These are phyloP conservation scores for Sophora flavescens DNA, from an alignment of 306 rosid species.

Conservation along the genomic window DNA sequence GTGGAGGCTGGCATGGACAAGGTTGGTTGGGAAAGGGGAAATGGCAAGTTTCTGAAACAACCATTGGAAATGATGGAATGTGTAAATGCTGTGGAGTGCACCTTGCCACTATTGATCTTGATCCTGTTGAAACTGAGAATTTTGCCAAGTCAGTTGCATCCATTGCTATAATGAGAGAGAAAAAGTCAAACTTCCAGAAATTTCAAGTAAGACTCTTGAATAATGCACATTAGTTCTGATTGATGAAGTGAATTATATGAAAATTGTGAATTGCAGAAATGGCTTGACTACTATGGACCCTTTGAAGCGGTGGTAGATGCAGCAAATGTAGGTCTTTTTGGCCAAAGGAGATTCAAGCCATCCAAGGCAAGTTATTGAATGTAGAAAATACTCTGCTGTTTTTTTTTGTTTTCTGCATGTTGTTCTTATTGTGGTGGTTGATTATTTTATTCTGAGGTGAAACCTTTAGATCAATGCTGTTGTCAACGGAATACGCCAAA, in stretches of 20 bases:
- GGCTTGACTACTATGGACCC: slow-evolving; percentile 92
- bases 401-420: slow-evolving; percentile 12
- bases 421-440: slow-evolving; percentile 13
- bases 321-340: slow-evolving; percentile 85
- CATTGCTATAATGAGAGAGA: slow-evolving; percentile 75
- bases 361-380: slow-evolving; percentile 72
- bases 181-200: slow-evolving; percentile 71
- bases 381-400: slow-evolving; percentile 6
- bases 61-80: slow-evolving; percentile 76
- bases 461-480: slow-evolving; percentile 72
- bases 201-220: slow-evolving; percentile 74
- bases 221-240: slow-evolving; percentile 32
- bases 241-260: slow-evolving; percentile 35
- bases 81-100: slow-evolving; percentile 80
- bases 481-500: slow-evolving; percentile 76
- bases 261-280: slow-evolving; percentile 67
- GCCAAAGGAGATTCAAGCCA: slow-evolving; percentile 78
- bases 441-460: slow-evolving; percentile 32
- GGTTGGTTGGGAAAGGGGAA: slow-evolving; percentile 96
- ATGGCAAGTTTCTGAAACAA: slow-evolving; percentile 68
- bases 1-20: slow-evolving; percentile 98
- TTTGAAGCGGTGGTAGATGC: slow-evolving; percentile 97
- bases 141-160: slow-evolving; percentile 91
- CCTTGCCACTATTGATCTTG: slow-evolving; percentile 87
- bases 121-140: slow-evolving; percentile 84